Conservation (phyloP, 768 basidiomycete genomes). For the Suillus plorans region DNA sequence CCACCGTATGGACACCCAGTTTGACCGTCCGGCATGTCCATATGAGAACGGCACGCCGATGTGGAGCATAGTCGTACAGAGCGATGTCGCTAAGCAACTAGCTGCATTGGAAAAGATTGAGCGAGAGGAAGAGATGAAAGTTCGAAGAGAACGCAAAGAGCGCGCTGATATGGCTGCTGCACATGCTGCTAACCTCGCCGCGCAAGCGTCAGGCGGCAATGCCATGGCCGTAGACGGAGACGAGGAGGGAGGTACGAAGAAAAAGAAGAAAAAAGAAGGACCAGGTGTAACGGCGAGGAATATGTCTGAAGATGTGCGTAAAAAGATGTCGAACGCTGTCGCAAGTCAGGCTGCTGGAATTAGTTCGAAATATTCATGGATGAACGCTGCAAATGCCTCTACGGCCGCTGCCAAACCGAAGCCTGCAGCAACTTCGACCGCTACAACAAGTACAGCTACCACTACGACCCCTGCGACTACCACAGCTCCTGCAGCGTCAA, state of each 20-base stretch:
- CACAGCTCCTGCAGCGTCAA: constrained; percentile 32
- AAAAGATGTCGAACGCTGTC: constrained; percentile 89
- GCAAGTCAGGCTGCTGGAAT: constrained; percentile 88
- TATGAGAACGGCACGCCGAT: constrained; percentile 72
- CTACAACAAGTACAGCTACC: constrained; percentile 28
- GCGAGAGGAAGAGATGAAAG: constrained; percentile 77
- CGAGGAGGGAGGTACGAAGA: constrained; percentile 66
- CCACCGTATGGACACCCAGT: constrained; percentile 72
- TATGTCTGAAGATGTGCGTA: constrained; percentile 89
- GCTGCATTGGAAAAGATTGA: constrained; percentile 74
- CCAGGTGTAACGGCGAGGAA: constrained; percentile 84
- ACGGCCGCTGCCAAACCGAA: constrained; percentile 42
- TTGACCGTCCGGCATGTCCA: constrained; percentile 61
- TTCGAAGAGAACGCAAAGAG: constrained; percentile 77
- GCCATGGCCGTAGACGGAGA: constrained; percentile 42
- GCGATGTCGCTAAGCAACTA: constrained; percentile 78
- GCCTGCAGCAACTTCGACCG: constrained; percentile 31
- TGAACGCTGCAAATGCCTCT: constrained; percentile 63
- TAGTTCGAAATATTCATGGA: constrained; percentile 84
- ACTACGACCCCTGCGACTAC: constrained; percentile 28
- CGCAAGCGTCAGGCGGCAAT: constrained; percentile 45
- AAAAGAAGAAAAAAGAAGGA: constrained; percentile 78
- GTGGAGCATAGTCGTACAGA: constrained; percentile 80
- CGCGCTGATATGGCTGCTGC: constrained; percentile 71
- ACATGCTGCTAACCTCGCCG: constrained; percentile 61